Evolutionary conservation across 371 early-diverging fungal species (phyloP).

Genomic region (Apophysomyces variabilis): DNA sequence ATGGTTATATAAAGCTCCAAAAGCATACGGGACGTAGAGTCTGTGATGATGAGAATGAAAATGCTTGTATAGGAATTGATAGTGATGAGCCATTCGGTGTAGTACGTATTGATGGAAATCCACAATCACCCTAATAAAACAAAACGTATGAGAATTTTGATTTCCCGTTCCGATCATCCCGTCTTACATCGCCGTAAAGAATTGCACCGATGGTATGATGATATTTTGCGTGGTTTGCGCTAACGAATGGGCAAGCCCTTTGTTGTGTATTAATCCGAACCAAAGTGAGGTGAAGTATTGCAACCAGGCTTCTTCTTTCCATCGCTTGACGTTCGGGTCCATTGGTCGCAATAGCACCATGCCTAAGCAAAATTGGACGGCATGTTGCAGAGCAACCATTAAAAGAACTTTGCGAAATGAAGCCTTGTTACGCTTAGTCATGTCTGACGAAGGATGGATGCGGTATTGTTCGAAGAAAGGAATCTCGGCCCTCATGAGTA

Average conservation of each 20-base stretch:
- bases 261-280: not conserved
- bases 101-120: constrained; percentile 79
- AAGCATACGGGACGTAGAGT: constrained; percentile 77
- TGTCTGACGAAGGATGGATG: constrained; percentile 69
- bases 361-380: constrained; percentile 50
- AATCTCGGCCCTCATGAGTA: constrained; percentile 59
- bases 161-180: not conserved
- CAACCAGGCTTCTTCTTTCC: constrained; percentile 8
- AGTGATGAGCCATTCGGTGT: constrained; percentile 75
- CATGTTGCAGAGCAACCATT: constrained; percentile 62
- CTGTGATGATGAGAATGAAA: constrained; percentile 82
- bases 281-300: not conserved
- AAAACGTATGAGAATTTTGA: constrained; percentile 13
- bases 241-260: not conserved
- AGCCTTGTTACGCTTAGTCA: constrained; percentile 65
- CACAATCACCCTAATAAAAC: constrained; percentile 51
- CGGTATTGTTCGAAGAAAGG: constrained; percentile 75
- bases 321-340: constrained; percentile 25
- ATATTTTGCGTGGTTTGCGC: not conserved
- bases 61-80: constrained; percentile 71
- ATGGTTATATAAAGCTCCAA: constrained; percentile 85
- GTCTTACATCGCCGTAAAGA: constrained; percentile 40
- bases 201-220: constrained; percentile 29
- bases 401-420: constrained; percentile 56
- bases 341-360: constrained; percentile 27